Percentiles rank a stretch among this genome's conserved stretches.
phyloP scores from a whole-genome alignment of 2,329 filamentous ascomycete genomes.

The Botrytis fabae region DNA sequence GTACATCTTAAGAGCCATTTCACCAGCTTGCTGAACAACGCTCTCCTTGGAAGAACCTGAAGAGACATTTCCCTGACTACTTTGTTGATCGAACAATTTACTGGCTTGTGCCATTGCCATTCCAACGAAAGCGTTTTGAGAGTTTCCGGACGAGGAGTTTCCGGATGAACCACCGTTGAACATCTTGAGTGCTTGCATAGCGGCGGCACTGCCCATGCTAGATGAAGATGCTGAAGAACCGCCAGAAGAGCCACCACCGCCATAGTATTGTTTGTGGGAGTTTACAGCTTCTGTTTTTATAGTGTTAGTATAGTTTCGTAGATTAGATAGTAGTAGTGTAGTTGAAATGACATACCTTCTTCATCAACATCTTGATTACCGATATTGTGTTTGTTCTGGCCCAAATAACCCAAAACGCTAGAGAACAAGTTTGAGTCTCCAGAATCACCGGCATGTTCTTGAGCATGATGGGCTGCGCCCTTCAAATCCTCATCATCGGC shows the following conservation, averaged over 20 bases:
- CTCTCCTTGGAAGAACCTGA: constrained; percentile 74
- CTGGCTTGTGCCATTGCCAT: constrained; percentile 86
- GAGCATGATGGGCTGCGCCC: constrained; percentile 55
- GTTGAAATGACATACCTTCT: constrained; percentile 41
- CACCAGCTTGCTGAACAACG: constrained; percentile 73
- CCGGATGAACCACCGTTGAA: constrained; percentile 61
- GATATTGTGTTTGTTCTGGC: constrained; percentile 52
- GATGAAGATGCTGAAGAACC: constrained; percentile 48
- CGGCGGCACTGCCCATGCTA: constrained; percentile 69
- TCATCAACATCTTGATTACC: constrained; percentile 59
- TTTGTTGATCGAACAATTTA: constrained; percentile 65
- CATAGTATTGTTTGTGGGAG: constrained; percentile 76
- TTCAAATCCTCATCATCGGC: constrained; percentile 52
- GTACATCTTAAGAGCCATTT: constrained; percentile 90
- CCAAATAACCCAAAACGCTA: constrained; percentile 55
- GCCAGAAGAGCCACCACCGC: constrained; percentile 51
- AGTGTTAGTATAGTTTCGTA: background rate
- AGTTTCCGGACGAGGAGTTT: constrained; percentile 49
- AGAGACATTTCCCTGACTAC: constrained; percentile 53
- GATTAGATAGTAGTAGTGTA: background rate
- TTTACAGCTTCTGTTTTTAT: constrained; percentile 59
- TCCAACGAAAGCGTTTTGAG: constrained; percentile 78
- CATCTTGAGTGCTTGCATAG: constrained; percentile 78
- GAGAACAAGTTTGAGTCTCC: constrained; percentile 56
- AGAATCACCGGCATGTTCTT: constrained; percentile 51